Evolutionary conservation across 2,329 filamentous ascomycete genomes (phyloP).

Genomic region (Colletotrichum aenigma): DNA sequence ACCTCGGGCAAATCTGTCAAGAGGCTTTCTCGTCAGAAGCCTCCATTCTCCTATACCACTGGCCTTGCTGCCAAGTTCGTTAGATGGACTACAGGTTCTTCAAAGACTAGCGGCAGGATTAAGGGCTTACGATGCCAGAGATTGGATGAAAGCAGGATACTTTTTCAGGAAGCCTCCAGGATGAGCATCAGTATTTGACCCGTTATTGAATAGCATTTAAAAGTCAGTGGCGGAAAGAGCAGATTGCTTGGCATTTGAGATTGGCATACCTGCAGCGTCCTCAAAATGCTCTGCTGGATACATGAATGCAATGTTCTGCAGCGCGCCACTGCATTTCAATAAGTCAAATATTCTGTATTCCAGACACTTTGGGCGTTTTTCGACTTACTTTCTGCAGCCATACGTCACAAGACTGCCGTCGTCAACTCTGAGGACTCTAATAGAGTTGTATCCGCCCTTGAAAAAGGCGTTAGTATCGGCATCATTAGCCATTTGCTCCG

Average conservation of each 20-base stretch:
- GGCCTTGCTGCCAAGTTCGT: background rate
- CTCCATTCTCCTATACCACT: background rate
- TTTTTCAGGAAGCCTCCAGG: background rate
- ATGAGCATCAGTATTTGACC: background rate
- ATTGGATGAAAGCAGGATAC: background rate
- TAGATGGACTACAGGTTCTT: background rate
- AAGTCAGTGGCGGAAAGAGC: background rate
- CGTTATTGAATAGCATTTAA: background rate
- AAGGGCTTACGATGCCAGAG: background rate
- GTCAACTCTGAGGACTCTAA: background rate
- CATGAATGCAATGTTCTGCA: background rate
- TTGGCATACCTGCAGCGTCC: background rate
- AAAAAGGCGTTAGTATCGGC: background rate
- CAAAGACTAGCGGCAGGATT: rapidly evolving
- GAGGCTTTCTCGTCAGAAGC: background rate
- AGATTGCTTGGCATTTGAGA: background rate
- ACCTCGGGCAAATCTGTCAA: background rate
- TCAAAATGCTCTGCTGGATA: background rate
- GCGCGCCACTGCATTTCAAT: background rate
- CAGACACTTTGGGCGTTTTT: background rate
- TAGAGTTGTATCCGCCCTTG: background rate
- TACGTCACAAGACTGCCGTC: background rate
- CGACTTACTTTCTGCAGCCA: background rate
- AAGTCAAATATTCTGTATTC: background rate
- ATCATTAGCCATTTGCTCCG: background rate